A percentile compares a stretch with the other conserved stretches of the same genome.
phyloP scores from a whole-genome alignment of 1,139 yeast species.

The Suhomyces wounanorum region DNA sequence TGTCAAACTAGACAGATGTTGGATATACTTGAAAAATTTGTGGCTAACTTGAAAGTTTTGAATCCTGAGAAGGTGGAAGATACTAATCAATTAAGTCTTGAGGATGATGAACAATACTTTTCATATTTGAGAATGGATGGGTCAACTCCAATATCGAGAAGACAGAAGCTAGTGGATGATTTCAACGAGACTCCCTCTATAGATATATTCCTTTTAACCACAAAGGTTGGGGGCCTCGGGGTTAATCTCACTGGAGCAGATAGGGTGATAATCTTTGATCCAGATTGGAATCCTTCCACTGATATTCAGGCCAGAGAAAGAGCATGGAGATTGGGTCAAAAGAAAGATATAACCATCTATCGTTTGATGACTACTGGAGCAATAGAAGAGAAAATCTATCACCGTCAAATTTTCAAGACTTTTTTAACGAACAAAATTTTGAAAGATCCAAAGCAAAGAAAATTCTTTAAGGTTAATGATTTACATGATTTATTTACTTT shows the following conservation, averaged over 20 bases:
- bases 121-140: constrained; percentile 91
- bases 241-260: constrained; percentile 95
- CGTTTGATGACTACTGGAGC: constrained; percentile 93
- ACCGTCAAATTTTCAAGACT: constrained; percentile 94
- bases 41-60: constrained; percentile 41
- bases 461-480: constrained; percentile 91
- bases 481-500: constrained; percentile 84
- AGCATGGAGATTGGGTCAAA: constrained; percentile 97
- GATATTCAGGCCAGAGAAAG: constrained; percentile 96
- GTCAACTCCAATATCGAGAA: constrained; percentile 70
- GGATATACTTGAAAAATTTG: constrained; percentile 72
- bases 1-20: constrained; percentile 95
- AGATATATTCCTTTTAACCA: constrained; percentile 76
- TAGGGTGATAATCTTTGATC: constrained; percentile 90
- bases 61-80: constrained; percentile 11
- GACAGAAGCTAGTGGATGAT: constrained; percentile 79
- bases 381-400: constrained; percentile 95
- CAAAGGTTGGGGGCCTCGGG: constrained; percentile 95
- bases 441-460: constrained; percentile 91
- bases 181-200: constrained; percentile 66
- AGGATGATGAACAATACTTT: constrained; percentile 23
- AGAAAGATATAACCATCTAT: constrained; percentile 88
- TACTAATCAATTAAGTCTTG: constrained; percentile 20
- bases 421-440: constrained; percentile 89
- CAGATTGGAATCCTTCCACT: constrained; percentile 98